A percentile compares a stretch with the other conserved stretches of the same genome.
phyloP scores from a whole-genome alignment of 2,329 filamentous ascomycete species.

The Botrytis byssoidea region DNA sequence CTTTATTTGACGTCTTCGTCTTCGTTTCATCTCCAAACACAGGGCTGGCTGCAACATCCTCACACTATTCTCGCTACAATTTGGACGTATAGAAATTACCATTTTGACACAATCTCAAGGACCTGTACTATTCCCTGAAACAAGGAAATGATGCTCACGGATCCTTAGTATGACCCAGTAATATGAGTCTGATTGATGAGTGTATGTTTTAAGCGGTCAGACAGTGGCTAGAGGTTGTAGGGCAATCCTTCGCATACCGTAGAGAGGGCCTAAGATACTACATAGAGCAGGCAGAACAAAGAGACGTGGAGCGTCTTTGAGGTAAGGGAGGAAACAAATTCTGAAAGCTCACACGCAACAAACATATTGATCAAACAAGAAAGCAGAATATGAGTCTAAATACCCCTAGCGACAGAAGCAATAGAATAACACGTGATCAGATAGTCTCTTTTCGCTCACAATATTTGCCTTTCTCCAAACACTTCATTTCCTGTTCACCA shows the following conservation, averaged over 20 bases:
- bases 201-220: slow-evolving; percentile 25
- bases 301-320: too few relatives aligned
- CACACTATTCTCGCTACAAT: background rate
- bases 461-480: slow-evolving; percentile 28
- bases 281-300: background rate
- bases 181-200: slow-evolving; percentile 44
- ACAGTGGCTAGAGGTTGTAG: background rate
- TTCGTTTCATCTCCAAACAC: too few relatives aligned
- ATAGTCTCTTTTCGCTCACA: background rate
- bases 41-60: background rate
- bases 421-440: background rate
- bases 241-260: background rate
- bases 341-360: background rate
- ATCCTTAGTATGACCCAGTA: slow-evolving; percentile 38
- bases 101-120: background rate
- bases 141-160: slow-evolving; percentile 12
- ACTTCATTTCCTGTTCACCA: slow-evolving; percentile 39
- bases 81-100: background rate
- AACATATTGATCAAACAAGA: background rate
- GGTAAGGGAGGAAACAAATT: background rate
- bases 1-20: background rate
- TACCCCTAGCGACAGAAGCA: too few relatives aligned
- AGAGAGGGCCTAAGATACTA: background rate
- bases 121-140: background rate
- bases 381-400: background rate